Conservation (phyloP, 257 asterid species). For the Henckelia pumila region DNA sequence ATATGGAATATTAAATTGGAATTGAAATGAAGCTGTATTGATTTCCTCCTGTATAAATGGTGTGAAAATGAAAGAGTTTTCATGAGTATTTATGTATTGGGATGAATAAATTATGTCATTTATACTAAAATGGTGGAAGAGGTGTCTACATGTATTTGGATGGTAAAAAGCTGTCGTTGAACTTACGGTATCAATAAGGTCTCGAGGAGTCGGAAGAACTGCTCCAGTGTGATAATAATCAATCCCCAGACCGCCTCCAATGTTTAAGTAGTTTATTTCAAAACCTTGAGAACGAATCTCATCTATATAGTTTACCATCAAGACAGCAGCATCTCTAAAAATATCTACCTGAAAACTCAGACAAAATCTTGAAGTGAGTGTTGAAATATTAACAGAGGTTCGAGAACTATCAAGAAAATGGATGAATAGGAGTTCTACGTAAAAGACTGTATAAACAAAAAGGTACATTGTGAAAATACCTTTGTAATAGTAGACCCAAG, state of each 20-base stretch:
- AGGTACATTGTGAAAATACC: constrained; percentile 34
- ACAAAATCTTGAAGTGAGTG: background rate
- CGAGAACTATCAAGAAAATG: background rate
- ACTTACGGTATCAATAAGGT: constrained; percentile 83
- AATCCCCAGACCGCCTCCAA: constrained; percentile 97
- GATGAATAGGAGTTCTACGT: background rate
- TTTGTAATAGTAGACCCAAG: constrained; percentile 96
- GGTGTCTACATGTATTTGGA: background rate
- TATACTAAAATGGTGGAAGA: background rate
- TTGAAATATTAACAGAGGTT: background rate
- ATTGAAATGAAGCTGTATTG: background rate
- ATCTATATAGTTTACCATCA: constrained; percentile 90
- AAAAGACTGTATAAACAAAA: background rate
- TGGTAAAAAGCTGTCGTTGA: constrained; percentile 8
- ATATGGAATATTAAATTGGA: background rate
- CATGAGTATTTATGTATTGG: background rate
- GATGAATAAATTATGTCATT: background rate
- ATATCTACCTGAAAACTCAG: constrained; percentile 72
- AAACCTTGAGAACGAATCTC: constrained; percentile 92
- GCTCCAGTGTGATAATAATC: constrained; percentile 94
- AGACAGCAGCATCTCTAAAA: constrained; percentile 90
- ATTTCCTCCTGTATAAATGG: background rate
- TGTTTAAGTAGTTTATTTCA: constrained; percentile 77
- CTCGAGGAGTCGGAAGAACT: constrained; percentile 84
- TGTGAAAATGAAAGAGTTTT: background rate